phyloP scores from a whole-genome alignment of 345 rosid genomes.

The Arabidopsis arenosa region DNA sequence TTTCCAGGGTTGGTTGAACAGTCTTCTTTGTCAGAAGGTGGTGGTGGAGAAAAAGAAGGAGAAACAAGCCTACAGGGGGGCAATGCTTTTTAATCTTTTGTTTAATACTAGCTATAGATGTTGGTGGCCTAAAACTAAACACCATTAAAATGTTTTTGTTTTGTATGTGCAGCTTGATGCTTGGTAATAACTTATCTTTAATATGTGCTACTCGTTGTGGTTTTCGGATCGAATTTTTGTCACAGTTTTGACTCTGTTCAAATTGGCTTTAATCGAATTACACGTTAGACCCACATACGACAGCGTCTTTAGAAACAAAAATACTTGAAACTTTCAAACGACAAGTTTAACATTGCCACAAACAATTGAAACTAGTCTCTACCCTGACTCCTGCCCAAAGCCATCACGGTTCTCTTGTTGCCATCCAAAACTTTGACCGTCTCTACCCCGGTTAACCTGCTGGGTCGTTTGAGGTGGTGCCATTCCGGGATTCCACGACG shows the following conservation, averaged over 20 bases:
- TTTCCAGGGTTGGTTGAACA: no score
- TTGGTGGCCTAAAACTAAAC: no score
- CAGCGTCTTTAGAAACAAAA: constrained; percentile 4
- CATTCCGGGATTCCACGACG: constrained; percentile 69
- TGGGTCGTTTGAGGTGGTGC: constrained; percentile 54
- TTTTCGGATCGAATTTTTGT: not conserved
- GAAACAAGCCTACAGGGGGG: no score
- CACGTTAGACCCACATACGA: not conserved
- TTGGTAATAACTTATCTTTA: no score
- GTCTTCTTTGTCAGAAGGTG: no score
- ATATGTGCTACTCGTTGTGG: no score
- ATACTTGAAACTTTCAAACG: not conserved
- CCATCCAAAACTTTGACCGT: constrained; percentile 73
- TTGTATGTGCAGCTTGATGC: no score
- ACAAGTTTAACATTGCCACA: constrained; percentile 27
- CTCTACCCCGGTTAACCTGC: constrained; percentile 62
- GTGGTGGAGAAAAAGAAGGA: no score
- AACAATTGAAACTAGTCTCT: constrained; percentile 18
- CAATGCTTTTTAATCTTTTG: no score
- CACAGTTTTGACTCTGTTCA: not conserved
- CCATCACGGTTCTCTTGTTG: constrained; percentile 77
- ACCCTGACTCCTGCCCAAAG: constrained; percentile 57
- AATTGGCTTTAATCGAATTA: constrained; percentile 4
- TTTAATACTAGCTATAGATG: no score
- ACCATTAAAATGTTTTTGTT: no score